Base-by-base conservation (phyloP, 2,329 filamentous ascomycete genomes). In the Talaromyces sp. region DNA sequence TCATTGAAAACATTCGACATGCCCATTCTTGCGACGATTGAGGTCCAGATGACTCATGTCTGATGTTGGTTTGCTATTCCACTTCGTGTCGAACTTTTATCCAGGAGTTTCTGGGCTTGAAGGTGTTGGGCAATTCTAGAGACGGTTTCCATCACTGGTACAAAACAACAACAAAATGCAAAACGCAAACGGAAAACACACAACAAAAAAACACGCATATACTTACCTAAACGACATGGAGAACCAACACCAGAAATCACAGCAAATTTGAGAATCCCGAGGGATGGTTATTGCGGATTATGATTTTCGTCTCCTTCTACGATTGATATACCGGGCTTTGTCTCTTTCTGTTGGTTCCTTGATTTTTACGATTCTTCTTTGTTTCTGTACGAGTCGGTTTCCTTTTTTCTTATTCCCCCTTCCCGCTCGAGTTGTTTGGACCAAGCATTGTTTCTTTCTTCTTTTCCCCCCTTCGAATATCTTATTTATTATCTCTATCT, bases 121-220 rank as follows among this genome's bases (percentile, higher is more conserved):
- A 8, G 33, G 45, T 19, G 48, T 65, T 61, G 67, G 65, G 66
- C 63, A 54, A 40, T 69, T 68, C 59, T 65, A 71, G 63, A 64
- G 65, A 59, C 61, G 59, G 61, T 64, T 63, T 66, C 66, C 67
- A 68, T 71, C 70, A 67, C 66, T 72, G 70, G 70, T 71, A 71
- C 68, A 69, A 69, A 61, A 45, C 52, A 56, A 53, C 36, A 52
- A 57, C 54, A 50, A 46, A 28, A 9, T 19, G 8, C 33, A 50
- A 50, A 48, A 37, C 35, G 19, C 36, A 40, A 35, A 37, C 22
- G 36, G 36, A 48, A 48, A 40, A 56, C 54, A 50, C 40, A 21
- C 28, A 40, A 56, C 43, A 55, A 25, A 37, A 56, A 56, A 48
- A 48, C 9, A 41, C 39, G 2, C n/a, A 31, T 19, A 56, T 48